Evolutionary conservation across 73 alveolate genomes (phyloP).

Genomic region (Paraurostyla sp.): DNA sequence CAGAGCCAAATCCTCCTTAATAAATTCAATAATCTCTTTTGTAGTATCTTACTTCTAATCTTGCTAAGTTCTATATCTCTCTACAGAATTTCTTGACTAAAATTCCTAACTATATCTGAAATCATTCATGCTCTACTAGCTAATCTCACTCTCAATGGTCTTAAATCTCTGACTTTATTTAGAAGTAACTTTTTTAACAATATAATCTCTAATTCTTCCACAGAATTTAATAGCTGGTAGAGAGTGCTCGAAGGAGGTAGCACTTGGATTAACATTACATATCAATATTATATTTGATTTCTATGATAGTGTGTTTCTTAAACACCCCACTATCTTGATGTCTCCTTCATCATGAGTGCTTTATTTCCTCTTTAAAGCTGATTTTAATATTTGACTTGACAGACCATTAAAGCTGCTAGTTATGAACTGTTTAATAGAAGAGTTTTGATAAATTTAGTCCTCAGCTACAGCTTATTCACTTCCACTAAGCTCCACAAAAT

Average conservation of each 20-base stretch:
- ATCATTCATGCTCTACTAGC: background rate
- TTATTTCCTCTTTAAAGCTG: slow-evolving; percentile 37
- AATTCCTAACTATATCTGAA: background rate
- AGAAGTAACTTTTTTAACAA: slow-evolving; percentile 9
- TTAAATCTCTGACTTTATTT: background rate
- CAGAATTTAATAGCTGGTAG: slow-evolving; percentile 68
- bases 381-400: background rate
- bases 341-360: slow-evolving; percentile 33
- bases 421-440: slow-evolving; percentile 18
- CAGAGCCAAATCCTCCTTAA: no score
- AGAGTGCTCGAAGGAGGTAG: slow-evolving; percentile 33
- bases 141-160: background rate
- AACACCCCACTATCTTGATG: slow-evolving; percentile 24
- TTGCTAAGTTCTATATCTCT: no score
- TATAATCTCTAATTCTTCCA: slow-evolving; percentile 58
- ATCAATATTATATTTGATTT: slow-evolving; percentile 40
- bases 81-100: no score
- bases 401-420: slow-evolving; percentile 43
- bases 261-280: slow-evolving; percentile 42
- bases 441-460: background rate
- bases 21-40: no score
- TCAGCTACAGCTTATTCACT: slow-evolving; percentile 64
- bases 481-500: slow-evolving; percentile 63
- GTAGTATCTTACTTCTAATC: no score
- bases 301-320: slow-evolving; percentile 33